Conservation (phyloP, 2,329 filamentous ascomycete species). For the Aquanectria penicillioides region DNA sequence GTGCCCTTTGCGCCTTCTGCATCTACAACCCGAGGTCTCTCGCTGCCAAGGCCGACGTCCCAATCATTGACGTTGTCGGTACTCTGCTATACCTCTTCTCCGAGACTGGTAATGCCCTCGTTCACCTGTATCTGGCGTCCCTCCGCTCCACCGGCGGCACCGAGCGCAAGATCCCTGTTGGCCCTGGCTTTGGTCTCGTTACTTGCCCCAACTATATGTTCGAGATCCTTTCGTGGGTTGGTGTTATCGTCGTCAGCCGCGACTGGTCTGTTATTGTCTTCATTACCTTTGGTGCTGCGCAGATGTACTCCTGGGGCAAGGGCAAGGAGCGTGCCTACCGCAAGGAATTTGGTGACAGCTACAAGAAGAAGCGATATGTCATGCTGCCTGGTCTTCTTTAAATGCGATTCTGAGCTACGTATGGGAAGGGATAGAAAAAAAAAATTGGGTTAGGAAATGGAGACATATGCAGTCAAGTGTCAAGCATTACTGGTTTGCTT, state of each 20-base stretch:
- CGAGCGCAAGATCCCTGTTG: constrained; percentile 86
- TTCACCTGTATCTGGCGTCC: constrained; percentile 81
- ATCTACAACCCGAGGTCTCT: constrained; percentile 81
- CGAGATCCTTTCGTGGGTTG: constrained; percentile 87
- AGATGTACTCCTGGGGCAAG: constrained; percentile 89
- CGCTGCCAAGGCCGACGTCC: constrained; percentile 64
- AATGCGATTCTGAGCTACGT: constrained; percentile 22
- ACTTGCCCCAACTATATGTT: constrained; percentile 99
- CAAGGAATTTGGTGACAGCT: constrained; percentile 90
- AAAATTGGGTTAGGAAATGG: background rate
- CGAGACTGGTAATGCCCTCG: constrained; percentile 81
- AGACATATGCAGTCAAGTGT: background rate
- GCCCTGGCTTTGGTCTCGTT: constrained; percentile 85
- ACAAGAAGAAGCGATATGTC: constrained; percentile 91
- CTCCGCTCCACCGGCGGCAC: constrained; percentile 83
- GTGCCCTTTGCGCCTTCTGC: constrained; percentile 83
- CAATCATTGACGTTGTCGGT: constrained; percentile 70
- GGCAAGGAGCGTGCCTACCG: constrained; percentile 94
- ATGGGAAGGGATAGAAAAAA: background rate
- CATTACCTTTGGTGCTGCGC: constrained; percentile 73
- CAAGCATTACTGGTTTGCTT: background rate
- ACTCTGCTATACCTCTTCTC: constrained; percentile 79
- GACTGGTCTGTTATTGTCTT: constrained; percentile 84
- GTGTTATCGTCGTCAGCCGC: constrained; percentile 81
- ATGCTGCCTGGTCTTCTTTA: constrained; percentile 84